Base-by-base conservation (phyloP, 2,329 filamentous ascomycete species). In the Beauveria asiatica region DNA sequence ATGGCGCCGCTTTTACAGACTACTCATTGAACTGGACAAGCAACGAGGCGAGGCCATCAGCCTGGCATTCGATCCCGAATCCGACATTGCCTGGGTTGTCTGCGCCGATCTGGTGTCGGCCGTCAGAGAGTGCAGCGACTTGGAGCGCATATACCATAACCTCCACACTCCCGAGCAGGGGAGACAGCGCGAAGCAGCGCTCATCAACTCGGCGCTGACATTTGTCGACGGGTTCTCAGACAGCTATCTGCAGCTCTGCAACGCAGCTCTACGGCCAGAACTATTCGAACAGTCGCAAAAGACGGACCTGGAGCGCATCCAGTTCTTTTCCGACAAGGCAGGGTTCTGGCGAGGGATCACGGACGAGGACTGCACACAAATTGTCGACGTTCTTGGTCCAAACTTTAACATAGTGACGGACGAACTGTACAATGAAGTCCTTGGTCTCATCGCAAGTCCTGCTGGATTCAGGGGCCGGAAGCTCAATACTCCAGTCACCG, bases 1-100 rank as follows among this genome's bases (percentile, higher is more conserved):
- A 71, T 99, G 94, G 94, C 85, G 89, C 64, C 84, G 89, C 55
- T 96, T 96, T 73, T 96, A 92, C 76, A 86, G 92, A 37, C 80
- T 97, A 19, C 81, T 96, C 19, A 80, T 89, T 13, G 92, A 96
- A 70, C 77, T 99, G 45, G 92, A 97, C 70, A 92, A 89, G 67
- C 87, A 90, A 67, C 83, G 92, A 68, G 88, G 89, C 19, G 92
- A 97, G 68, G 87, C 90, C 0, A 75, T 97, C 49, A 86, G 89
- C 1, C 77, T 97, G 49, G 83, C 86, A 0, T 85, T 90, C 59
- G 94, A 97, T 67, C 72, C 81, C 0, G 80, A 83, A 52, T 80
- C 82, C 10, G 86, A 87, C 54, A 82, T 92, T 76, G 83, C 90
- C 1, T 97, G 92, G 91, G 81, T 95, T 51, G 80, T 96, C 5